These are phyloP conservation scores for Yamadazyma sp. DNA, from an alignment of 805 yeast species.

Conservation along the genomic window DNA sequence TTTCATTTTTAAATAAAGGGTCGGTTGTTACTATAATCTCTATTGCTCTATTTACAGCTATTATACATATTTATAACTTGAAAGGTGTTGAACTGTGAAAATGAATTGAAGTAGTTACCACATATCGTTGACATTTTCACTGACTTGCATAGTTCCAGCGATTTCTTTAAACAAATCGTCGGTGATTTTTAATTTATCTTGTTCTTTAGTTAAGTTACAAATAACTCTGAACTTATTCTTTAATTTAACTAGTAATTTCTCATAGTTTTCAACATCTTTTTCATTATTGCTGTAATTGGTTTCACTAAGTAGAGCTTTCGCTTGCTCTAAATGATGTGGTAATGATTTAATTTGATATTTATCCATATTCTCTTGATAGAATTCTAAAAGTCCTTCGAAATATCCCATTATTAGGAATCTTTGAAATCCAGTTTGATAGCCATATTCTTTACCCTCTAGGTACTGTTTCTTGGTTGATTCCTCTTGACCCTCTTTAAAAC, in stretches of 20 bases:
- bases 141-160: slow-evolving; percentile 35
- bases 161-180: slow-evolving; percentile 33
- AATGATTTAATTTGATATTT: slow-evolving; percentile 17
- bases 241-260: slow-evolving; percentile 49
- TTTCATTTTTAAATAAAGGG: slow-evolving; percentile 21
- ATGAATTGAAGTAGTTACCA: too few relatives aligned
- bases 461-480: slow-evolving; percentile 59
- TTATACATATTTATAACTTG: too few relatives aligned
- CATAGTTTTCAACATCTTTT: slow-evolving; percentile 53
- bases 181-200: slow-evolving; percentile 25
- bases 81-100: too few relatives aligned
- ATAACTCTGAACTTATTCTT: slow-evolving; percentile 61
- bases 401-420: slow-evolving; percentile 69
- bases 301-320: slow-evolving; percentile 25
- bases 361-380: slow-evolving; percentile 27
- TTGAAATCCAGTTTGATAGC: slow-evolving; percentile 76
- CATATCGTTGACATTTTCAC: slow-evolving; percentile 40
- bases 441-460: slow-evolving; percentile 80
- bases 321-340: slow-evolving; percentile 22
- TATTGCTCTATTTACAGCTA: too few relatives aligned
- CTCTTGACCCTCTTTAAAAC: slow-evolving; percentile 66
- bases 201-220: slow-evolving; percentile 30
- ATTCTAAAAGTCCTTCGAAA: slow-evolving; percentile 47
- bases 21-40: too few relatives aligned
- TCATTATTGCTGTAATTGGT: slow-evolving; percentile 44